Evolutionary conservation across 768 basidiomycete genomes (phyloP), one percentile per base, ranked within the genome.

Genomic region (Trametes elegans): DNA sequence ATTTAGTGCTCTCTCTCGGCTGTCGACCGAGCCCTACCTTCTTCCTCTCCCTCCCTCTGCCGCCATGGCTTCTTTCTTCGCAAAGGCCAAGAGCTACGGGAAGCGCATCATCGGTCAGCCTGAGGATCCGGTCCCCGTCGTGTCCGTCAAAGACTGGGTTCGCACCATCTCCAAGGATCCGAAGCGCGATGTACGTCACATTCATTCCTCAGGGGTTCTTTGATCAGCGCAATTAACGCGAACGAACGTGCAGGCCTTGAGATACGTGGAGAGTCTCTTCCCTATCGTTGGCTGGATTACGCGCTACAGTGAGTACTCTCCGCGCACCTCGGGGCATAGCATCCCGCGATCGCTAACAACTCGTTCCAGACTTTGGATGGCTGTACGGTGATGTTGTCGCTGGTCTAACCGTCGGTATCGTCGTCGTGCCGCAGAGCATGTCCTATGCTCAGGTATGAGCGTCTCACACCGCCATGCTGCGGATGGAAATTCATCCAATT

Each of bases 401-500:
- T 57, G 93, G 88, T 50, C 69, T 98, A 35, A 98, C 96, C 0
- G 93, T 98, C 59, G 96, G 96, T 24, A 87, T 97, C 64, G 96
- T 99, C 10, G 76, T 98, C 42, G 93, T 98, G 6, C 96, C 96
- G 0, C 96, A 99, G 71, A 80, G 86, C 55, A 90, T 95, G 86
- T 94, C 91, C 1, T 96, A 93, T 64, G 90, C 90, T 24, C 76
- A 79, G 73, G 88, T 88, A 69, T 18, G 58, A 55, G 10, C 39
- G 7, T 14, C 19, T n/a, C n/a, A n/a, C 23, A 27, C 39, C 14
- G 26, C n/a, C 6, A 21, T 24, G 26, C 11, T 19, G n/a, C 7
- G 38, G 14, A n/a, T 5, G 18, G n/a, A 28, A 9, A n/a, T 21
- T 8, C 28, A 16, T 3, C 31, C 43, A 40, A 53, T 43, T 49